Base-by-base conservation (phyloP, 495 filamentous ascomycete genomes). In the Tuber brumale region DNA sequence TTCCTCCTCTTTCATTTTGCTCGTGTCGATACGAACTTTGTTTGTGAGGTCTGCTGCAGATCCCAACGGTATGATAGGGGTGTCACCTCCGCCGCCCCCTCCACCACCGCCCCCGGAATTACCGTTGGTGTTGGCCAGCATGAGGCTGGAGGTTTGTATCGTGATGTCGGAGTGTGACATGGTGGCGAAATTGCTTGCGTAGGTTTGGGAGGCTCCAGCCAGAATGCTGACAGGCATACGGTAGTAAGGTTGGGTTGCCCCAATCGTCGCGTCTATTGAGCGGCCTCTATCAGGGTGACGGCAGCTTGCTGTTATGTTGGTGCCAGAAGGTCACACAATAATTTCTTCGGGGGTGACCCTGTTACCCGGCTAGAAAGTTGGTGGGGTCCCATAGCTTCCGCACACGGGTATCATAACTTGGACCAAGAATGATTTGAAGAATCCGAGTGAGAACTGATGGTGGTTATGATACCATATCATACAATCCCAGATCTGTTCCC, bases 1-100 rank as follows among this genome's bases (percentile, higher is more conserved):
- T 19, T 76, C 74, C 45, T 44, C 61, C 61, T 78, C 72, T 44
- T 66, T 75, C 27, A 81, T 51, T 31, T 77, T 81, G 69, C 79
- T 83, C 23, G 76, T 75, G 44, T 82, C 81, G 74, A 82, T 80
- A 69, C 51, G 76, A 27, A 82, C 46, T 31, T 72, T 71, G 27
- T 72, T 75, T 66, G 73, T 80, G 14, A 80, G 76, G 61, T 80
- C 73, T 18, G 57, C 57, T 31, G 14, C 57, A 66, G 57, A 66
- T 66, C 27, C 57, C 57, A 27, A 66, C 14, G 57, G 57, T 14
- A 66, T 18, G 57, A 66, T 66, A 18, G 57, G 57, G 12, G 57
- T 66, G 57, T 66, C 57, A 19, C 57, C 57, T 35, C 57, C 57
- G 27, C 57, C 27, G n/a, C n/a, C 57, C 14, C 57, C 57, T n/a